Evolutionary conservation across 2,329 filamentous ascomycete species (phyloP), one percentile per base, ranked within the genome.

Genomic region (Aureobasidium uvarum): DNA sequence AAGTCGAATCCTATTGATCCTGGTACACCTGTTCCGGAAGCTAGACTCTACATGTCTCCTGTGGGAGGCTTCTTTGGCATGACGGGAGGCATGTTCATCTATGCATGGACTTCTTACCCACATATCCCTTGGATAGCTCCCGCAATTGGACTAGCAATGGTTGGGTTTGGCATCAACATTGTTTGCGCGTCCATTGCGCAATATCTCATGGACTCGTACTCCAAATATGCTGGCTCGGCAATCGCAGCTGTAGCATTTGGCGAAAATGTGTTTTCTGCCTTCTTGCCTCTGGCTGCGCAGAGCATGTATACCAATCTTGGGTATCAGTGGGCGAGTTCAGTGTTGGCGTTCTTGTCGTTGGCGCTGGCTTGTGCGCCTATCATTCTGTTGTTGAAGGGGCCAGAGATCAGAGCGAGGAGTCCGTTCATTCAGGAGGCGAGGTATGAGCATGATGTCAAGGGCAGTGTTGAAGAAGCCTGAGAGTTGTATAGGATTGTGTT

Each of bases 201-300:
- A 65, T 85, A 84, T 60, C 73, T 84, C 16, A 77, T 80, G 1
- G 82, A 84, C 69, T 75, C 79, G 2, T 84, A 84, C 66, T 73
- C 71, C 8, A 79, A 78, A 58, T 83, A 82, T 66, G 80, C 81
- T 4, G 81, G 77, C 0, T 82, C 79, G 41, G 81, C 81, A 0
- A 76, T 83, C 31, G 81, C 79, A 4, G 81, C 79, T 0, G 77
- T 82, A 3, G 80, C 78, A 0, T 77, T 82, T 46, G 76, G 79
- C 4, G 82, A 84, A 71, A 83, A 84, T 64, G 68, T 79, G 4
- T 77, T 81, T 48, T 78, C 80, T 1, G 81, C 77, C 0, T 80
- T 83, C 50, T 68, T 84, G 64, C 81, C 81, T 0, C 69, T 84
- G 25, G 79, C 80, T 0, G 77, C 80, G 20, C 74, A 77, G 66